Conservation (phyloP, 2,329 filamentous ascomycete species). For the Diaporthe sp. region DNA sequence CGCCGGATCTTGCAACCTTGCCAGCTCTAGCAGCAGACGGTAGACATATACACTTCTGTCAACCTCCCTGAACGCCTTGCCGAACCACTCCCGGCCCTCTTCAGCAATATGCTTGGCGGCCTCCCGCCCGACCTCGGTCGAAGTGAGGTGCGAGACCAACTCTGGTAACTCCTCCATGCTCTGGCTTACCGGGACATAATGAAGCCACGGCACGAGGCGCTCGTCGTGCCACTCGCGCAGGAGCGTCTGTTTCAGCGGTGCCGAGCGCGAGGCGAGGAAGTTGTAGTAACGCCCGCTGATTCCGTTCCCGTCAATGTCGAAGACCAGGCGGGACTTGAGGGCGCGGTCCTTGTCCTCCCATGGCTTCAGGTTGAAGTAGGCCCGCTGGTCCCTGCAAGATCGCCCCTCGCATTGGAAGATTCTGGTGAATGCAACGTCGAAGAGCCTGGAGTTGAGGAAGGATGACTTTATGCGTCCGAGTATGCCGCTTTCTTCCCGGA, state of each 20-base stretch:
- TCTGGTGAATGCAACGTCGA: slow-evolving; percentile 36
- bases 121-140: slow-evolving; percentile 58
- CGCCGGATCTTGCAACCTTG: slow-evolving; percentile 53
- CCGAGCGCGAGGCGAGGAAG: slow-evolving; percentile 60
- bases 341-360: slow-evolving; percentile 41
- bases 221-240: slow-evolving; percentile 71
- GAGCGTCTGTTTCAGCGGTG: slow-evolving; percentile 65
- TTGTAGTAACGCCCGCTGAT: slow-evolving; percentile 67
- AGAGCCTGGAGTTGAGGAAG: slow-evolving; percentile 33
- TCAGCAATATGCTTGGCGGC: slow-evolving; percentile 65
- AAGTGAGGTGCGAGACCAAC: slow-evolving; percentile 59
- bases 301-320: slow-evolving; percentile 69
- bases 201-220: slow-evolving; percentile 66
- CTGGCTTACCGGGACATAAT: slow-evolving; percentile 67
- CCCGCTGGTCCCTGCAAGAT: slow-evolving; percentile 39
- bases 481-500: background rate
- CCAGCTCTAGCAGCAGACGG: slow-evolving; percentile 70
- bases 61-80: slow-evolving; percentile 64
- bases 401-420: slow-evolving; percentile 30
- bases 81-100: slow-evolving; percentile 66
- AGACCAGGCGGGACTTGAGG: slow-evolving; percentile 55
- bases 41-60: slow-evolving; percentile 73
- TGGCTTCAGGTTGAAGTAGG: slow-evolving; percentile 39
- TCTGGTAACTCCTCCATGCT: slow-evolving; percentile 65
- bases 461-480: slow-evolving; percentile 10